Evolutionary conservation across 2,329 filamentous ascomycete species (phyloP).

Genomic region (Penicillium italicum): DNA sequence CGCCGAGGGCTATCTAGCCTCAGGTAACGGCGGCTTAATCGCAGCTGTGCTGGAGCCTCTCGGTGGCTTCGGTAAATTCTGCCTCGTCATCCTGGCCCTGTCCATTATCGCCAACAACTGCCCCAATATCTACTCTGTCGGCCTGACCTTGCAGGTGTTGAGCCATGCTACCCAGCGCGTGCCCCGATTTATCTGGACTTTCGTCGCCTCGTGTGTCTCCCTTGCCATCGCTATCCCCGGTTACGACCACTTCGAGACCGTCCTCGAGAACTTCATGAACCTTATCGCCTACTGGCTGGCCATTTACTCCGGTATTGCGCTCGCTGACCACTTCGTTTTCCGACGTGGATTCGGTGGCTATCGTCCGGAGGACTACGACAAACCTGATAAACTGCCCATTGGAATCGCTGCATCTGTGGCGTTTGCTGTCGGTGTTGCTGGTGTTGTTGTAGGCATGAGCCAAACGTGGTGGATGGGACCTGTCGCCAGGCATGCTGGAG

Average conservation of each 20-base stretch:
- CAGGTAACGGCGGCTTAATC: constrained; percentile 64
- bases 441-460: constrained; percentile 66
- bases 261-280: constrained; percentile 69
- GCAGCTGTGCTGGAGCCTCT: constrained; percentile 61
- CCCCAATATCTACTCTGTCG: constrained; percentile 68
- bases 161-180: constrained; percentile 56
- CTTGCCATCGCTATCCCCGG: constrained; percentile 68
- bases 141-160: constrained; percentile 64
- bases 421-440: constrained; percentile 62
- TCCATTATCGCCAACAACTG: constrained; percentile 69
- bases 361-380: constrained; percentile 56
- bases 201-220: constrained; percentile 60
- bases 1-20: constrained; percentile 51
- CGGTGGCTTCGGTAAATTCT: constrained; percentile 69
- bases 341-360: constrained; percentile 61
- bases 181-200: constrained; percentile 66
- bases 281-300: constrained; percentile 69
- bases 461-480: constrained; percentile 68
- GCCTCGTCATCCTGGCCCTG: constrained; percentile 62
- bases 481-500: constrained; percentile 58
- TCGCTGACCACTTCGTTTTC: constrained; percentile 67
- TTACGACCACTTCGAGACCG: constrained; percentile 59
- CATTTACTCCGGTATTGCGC: constrained; percentile 65
- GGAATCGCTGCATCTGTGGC: constrained; percentile 62
- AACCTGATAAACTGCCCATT: constrained; percentile 56